Conservation (phyloP, 139 green algal genomes). For the Zygnema cylindricum region DNA sequence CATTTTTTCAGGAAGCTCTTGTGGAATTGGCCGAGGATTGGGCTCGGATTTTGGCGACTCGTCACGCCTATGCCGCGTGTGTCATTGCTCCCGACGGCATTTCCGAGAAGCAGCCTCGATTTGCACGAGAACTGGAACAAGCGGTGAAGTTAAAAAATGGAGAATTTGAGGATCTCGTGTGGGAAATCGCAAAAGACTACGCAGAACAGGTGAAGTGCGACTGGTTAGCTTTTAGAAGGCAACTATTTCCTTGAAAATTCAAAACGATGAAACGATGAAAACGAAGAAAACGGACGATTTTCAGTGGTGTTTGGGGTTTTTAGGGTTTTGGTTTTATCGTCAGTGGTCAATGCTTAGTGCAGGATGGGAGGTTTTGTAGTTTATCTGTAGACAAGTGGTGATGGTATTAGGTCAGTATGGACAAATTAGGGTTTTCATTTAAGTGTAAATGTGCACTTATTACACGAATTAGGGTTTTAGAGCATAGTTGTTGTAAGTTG, state of each 20-base stretch:
- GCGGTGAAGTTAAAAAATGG: neutral
- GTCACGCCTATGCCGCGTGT: slow-evolving; percentile 24
- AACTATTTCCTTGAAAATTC: slow-evolving; percentile 22
- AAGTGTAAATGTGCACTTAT: too few relatives aligned
- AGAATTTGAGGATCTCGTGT: slow-evolving; percentile 39
- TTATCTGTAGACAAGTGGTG: too few relatives aligned
- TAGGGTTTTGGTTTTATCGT: neutral
- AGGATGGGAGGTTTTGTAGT: too few relatives aligned
- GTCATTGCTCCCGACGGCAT: neutral
- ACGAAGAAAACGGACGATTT: too few relatives aligned
- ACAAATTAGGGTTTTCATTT: too few relatives aligned
- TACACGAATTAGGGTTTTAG: too few relatives aligned
- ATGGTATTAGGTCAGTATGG: too few relatives aligned
- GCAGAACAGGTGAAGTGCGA: slow-evolving; percentile 30
- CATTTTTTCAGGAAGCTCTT: slow-evolving; percentile 45
- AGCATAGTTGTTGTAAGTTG: too few relatives aligned
- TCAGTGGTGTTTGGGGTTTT: neutral
- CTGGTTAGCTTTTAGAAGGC: slow-evolving; percentile 13
- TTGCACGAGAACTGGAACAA: slow-evolving; percentile 12
- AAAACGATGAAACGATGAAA: too few relatives aligned
- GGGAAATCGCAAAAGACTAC: slow-evolving; percentile 26
- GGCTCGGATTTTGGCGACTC: slow-evolving; percentile 14
- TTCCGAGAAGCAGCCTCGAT: neutral
- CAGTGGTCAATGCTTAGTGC: too few relatives aligned
- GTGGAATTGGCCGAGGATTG: slow-evolving; percentile 43